Percentiles rank a stretch among this genome's conserved stretches.
These are phyloP conservation scores for Chrysosporium keratinophilum DNA, from an alignment of 2,329 filamentous ascomycete genomes.

Conservation along the genomic window DNA sequence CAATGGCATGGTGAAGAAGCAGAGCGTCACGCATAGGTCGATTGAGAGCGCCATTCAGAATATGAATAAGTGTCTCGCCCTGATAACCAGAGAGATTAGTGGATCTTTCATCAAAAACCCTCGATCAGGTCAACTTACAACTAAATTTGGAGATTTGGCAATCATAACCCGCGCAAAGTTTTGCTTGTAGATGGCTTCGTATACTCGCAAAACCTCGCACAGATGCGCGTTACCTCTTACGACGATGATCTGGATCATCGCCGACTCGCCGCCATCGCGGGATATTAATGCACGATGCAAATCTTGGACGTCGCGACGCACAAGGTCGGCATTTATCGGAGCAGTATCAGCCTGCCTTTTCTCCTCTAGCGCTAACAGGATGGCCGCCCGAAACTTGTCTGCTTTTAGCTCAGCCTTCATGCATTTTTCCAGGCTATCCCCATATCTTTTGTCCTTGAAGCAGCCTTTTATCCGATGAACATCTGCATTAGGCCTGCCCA, in stretches of 20 bases:
- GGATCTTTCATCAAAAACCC: neutral
- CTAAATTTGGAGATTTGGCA: constrained; percentile 79
- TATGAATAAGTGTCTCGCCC: constrained; percentile 90
- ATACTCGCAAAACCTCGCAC: constrained; percentile 64
- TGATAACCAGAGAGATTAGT: constrained; percentile 30
- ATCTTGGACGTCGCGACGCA: constrained; percentile 62
- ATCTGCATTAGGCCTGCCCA: constrained; percentile 82
- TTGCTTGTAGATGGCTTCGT: constrained; percentile 59
- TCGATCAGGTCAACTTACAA: constrained; percentile 54
- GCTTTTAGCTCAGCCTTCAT: constrained; percentile 90
- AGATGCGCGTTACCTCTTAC: constrained; percentile 72
- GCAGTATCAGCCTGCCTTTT: constrained; percentile 72
- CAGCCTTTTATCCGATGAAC: constrained; percentile 75
- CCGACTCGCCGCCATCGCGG: constrained; percentile 67
- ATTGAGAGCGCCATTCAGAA: constrained; percentile 95
- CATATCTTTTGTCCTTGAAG: constrained; percentile 87
- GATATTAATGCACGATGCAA: constrained; percentile 61
- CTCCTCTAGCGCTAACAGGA: constrained; percentile 74
- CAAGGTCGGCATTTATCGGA: constrained; percentile 49
- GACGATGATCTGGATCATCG: constrained; percentile 78
- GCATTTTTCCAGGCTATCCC: constrained; percentile 66
- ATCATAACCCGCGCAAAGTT: constrained; percentile 87
- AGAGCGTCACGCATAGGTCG: constrained; percentile 85
- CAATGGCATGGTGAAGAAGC: constrained; percentile 80
- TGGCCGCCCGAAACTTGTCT: constrained; percentile 88